phyloP scores from a whole-genome alignment of 2,329 filamentous ascomycete genomes.

The Venturia aucupariae region DNA sequence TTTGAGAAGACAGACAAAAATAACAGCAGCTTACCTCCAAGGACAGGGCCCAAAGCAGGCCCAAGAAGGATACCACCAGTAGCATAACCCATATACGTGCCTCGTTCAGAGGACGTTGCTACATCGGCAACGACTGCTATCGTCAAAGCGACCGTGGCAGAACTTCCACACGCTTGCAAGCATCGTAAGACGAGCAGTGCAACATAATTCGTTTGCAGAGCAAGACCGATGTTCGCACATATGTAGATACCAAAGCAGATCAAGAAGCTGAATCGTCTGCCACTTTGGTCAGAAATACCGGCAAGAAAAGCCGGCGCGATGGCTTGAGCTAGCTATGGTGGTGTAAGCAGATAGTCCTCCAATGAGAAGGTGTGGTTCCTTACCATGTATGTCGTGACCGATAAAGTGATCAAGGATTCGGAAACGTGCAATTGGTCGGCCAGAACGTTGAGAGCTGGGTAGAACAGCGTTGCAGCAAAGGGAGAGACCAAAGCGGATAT shows the following conservation, averaged over 20 bases:
- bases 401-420: conserved; percentile 9
- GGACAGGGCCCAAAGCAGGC: conserved; percentile 21
- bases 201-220: conserved; percentile 18
- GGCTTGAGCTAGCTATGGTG: conserved; percentile 15
- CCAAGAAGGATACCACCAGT: conserved; percentile 21
- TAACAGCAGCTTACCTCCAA: conserved; percentile 22
- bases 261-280: conserved; percentile 17
- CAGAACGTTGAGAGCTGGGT: conserved; percentile 13
- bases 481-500: conserved; percentile 12
- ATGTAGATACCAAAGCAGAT: conserved; percentile 19
- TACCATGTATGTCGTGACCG: conserved; percentile 14
- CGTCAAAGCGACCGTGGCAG: conserved; percentile 26
- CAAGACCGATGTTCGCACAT: conserved; percentile 18
- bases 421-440: conserved; percentile 12
- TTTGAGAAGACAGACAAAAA: background rate
- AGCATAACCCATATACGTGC: conserved; percentile 26
- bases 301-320: conserved; percentile 18
- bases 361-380: background rate
- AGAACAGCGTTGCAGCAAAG: conserved; percentile 15
- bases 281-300: conserved; percentile 17
- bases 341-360: background rate
- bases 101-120: conserved; percentile 26
- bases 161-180: conserved; percentile 24
- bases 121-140: conserved; percentile 29
- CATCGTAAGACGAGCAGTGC: conserved; percentile 18